Conservation (phyloP, 331 rosid genomes). For the Pyrus hybrid region DNA sequence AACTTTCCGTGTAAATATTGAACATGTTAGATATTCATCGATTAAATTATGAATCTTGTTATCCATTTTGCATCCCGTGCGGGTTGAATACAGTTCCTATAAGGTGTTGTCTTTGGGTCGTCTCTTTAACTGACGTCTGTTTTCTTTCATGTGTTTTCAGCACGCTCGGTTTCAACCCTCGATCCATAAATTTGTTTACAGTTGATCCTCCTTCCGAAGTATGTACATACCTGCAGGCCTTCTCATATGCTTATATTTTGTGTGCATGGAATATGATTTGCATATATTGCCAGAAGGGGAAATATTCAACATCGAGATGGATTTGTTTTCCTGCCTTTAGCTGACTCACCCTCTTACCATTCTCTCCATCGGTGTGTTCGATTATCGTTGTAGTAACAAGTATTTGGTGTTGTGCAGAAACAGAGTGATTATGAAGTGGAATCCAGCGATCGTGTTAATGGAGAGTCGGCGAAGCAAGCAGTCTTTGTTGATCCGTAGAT, state of each 20-base stretch:
- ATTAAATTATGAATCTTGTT: neutral
- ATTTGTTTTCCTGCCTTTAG: too few relatives aligned
- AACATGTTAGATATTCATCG: neutral
- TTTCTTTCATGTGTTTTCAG: constrained; percentile 30
- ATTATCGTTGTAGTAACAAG: neutral
- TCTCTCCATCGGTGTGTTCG: neutral
- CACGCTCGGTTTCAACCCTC: constrained; percentile 62
- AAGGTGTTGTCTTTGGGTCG: neutral
- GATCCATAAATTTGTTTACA: constrained; percentile 80
- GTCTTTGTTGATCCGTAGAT: constrained; percentile 56
- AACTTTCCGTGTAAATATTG: neutral
- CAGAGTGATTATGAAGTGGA: constrained; percentile 17
- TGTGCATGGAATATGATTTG: neutral
- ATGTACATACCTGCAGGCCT: constrained; percentile 21
- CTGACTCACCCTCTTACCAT: neutral
- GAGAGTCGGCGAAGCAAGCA: constrained; percentile 49
- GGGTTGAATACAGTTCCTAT: neutral
- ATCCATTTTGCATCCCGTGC: neutral
- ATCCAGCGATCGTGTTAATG: constrained; percentile 28
- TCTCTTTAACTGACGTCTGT: neutral
- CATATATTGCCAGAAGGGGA: neutral
- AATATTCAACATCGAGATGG: too few relatives aligned
- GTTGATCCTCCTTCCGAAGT: constrained; percentile 58
- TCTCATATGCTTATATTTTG: neutral
- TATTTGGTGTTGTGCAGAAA: constrained; percentile 33